Conservation (phyloP, 192 early-diverging fungal species). For the Dispira parvispora region DNA sequence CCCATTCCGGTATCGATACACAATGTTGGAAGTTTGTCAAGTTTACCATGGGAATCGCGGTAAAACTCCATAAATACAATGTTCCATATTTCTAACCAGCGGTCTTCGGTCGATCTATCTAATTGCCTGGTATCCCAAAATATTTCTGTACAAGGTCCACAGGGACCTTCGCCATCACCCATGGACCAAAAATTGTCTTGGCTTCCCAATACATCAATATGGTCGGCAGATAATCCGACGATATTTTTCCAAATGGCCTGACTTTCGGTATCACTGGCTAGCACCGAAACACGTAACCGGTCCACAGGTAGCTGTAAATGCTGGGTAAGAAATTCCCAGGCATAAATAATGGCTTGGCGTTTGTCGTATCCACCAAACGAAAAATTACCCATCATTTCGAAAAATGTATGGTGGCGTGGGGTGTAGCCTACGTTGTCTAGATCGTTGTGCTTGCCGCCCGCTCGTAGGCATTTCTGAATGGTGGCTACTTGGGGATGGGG, state of each 20-base stretch:
- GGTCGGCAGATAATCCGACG: conserved; percentile 29
- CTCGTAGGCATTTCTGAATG: conserved; percentile 92
- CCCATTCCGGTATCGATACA: conserved; percentile 99
- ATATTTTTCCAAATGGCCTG: conserved; percentile 36
- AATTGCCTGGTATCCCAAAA: conserved; percentile 38
- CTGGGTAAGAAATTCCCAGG: conserved; percentile 36
- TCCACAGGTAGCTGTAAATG: conserved; percentile 30
- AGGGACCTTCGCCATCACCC: conserved; percentile 44
- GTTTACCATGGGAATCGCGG: conserved; percentile 74
- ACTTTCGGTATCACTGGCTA: conserved; percentile 34
- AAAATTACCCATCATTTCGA: conserved; percentile 52
- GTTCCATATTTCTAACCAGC: conserved; percentile 52
- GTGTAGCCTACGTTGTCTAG: conserved; percentile 47
- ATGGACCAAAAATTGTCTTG: conserved; percentile 48
- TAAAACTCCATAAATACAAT: conserved; percentile 99
- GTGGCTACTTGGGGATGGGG: not conserved
- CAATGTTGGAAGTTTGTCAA: conserved; percentile 82
- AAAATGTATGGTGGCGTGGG: conserved; percentile 44
- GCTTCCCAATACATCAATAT: conserved; percentile 27
- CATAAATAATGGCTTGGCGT: conserved; percentile 30
- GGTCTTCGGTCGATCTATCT: conserved; percentile 17
- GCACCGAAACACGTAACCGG: conserved; percentile 38
- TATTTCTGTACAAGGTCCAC: conserved; percentile 43
- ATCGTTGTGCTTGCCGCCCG: conserved; percentile 93
- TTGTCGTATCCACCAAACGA: conserved; percentile 42